A percentile compares a stretch with the other conserved stretches of the same genome.
phyloP scores from a whole-genome alignment of 352 stramenopile genomes.

The Pythium volutum region DNA sequence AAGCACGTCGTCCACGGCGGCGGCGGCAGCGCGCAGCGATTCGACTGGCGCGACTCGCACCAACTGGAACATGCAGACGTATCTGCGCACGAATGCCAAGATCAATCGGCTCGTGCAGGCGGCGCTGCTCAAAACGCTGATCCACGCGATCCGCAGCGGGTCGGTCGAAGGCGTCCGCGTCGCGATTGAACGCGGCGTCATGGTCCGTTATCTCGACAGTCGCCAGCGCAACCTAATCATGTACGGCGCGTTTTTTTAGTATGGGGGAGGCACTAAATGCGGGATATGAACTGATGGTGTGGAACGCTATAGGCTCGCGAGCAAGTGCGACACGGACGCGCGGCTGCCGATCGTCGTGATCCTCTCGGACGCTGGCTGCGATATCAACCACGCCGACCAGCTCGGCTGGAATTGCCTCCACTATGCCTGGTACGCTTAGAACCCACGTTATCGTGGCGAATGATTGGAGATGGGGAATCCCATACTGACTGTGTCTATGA shows the following conservation, averaged over 20 bases:
- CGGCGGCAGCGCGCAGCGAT: constrained; percentile 1
- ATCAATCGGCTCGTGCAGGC: constrained; percentile 76
- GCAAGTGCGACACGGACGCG: constrained; percentile 80
- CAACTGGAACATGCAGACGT: constrained; percentile 27
- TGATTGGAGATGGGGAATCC: no score
- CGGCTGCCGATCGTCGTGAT: constrained; percentile 83
- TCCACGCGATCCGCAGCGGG: constrained; percentile 74
- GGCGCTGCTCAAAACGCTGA: constrained; percentile 79
- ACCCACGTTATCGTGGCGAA: no score
- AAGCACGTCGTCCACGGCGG: constrained; percentile 17
- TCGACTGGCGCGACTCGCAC: background rate
- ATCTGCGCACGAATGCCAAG: constrained; percentile 47
- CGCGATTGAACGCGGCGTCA: constrained; percentile 79
- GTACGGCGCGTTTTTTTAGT: constrained; percentile 27
- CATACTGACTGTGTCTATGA: constrained; percentile 1
- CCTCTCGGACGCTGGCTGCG: constrained; percentile 74
- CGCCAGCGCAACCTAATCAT: constrained; percentile 82
- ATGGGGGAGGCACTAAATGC: background rate
- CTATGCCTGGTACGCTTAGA: constrained; percentile 64
- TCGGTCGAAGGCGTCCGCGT: constrained; percentile 82
- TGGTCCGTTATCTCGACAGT: constrained; percentile 73
- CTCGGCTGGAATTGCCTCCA: constrained; percentile 85
- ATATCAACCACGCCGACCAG: constrained; percentile 84
- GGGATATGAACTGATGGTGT: background rate
- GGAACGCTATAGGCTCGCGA: constrained; percentile 52